Evolutionary conservation across 495 filamentous ascomycete genomes (phyloP).

Genomic region (Hyaloscypha finlandica): DNA sequence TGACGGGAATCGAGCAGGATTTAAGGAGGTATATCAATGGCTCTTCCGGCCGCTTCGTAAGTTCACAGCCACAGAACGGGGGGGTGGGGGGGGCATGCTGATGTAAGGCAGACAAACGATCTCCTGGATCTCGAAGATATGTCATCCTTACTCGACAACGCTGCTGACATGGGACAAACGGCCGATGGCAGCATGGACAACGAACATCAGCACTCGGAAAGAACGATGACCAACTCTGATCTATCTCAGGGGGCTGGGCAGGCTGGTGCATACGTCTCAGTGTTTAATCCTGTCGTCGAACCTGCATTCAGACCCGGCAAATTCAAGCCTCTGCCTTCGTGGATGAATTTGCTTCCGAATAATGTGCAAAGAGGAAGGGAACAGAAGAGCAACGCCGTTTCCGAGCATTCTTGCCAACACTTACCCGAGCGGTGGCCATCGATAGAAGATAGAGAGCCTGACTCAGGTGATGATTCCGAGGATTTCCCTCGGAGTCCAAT

Average conservation of each 20-base stretch:
- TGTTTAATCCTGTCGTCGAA: constrained; percentile 41
- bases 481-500: neutral
- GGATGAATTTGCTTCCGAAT: constrained; percentile 43
- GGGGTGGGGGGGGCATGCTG: neutral
- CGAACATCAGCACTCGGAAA: neutral
- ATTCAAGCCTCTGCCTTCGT: constrained; percentile 48
- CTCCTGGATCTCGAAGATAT: constrained; percentile 4
- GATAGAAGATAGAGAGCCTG: neutral
- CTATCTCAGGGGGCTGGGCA: neutral
- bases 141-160: constrained; percentile 17
- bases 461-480: neutral
- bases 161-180: constrained; percentile 18
- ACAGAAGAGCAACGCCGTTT: neutral
- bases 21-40: constrained; percentile 16
- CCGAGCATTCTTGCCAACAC: neutral
- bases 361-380: constrained; percentile 25
- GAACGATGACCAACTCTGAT: neutral
- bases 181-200: constrained; percentile 20
- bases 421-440: neutral
- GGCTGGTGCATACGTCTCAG: constrained; percentile 41
- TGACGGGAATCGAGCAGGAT: constrained; percentile 9
- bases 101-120: constrained; percentile 1
- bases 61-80: neutral
- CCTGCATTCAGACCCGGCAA: constrained; percentile 44
- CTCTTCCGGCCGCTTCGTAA: constrained; percentile 6